Conservation (phyloP, 306 rosid species). For the Geum urbanum region DNA sequence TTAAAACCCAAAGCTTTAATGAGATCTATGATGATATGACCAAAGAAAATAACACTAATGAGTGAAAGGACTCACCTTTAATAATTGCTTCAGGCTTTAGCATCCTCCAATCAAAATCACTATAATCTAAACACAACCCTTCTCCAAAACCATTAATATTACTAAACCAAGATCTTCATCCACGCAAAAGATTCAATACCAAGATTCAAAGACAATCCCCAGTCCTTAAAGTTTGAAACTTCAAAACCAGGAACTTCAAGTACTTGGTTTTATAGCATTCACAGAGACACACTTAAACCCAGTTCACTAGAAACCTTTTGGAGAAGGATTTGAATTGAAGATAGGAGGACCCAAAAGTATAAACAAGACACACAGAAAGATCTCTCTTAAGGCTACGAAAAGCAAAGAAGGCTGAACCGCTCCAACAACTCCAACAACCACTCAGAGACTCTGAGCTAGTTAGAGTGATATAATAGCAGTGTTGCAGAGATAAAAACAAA, state of each 20-base stretch:
- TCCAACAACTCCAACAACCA: conserved; percentile 38
- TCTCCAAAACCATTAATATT: neutral
- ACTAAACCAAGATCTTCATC: conserved; percentile 10
- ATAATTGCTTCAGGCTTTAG: conserved; percentile 33
- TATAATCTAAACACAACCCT: conserved; percentile 21
- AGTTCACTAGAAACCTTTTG: neutral
- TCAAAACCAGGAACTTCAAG: conserved; percentile 1
- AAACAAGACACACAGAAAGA: conserved; percentile 1
- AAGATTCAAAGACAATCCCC: conserved; percentile 18
- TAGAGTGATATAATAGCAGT: neutral
- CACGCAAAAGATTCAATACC: conserved; percentile 24
- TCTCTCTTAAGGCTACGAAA: neutral
- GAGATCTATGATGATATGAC: conserved; percentile 25
- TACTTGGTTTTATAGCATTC: neutral
- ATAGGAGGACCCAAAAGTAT: neutral
- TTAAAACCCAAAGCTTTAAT: conserved; percentile 33
- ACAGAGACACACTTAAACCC: neutral
- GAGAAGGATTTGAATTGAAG: neutral
- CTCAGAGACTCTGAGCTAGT: conserved; percentile 7
- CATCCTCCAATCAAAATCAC: conserved; percentile 27
- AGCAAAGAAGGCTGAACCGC: conserved; percentile 7
- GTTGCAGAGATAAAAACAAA: conserved; percentile 15
- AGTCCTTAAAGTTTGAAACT: neutral
- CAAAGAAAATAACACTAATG: conserved; percentile 24
- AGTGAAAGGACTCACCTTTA: conserved; percentile 32